These are phyloP conservation scores for Terfezia claveryi DNA, from an alignment of 495 filamentous ascomycete genomes.

Conservation along the genomic window DNA sequence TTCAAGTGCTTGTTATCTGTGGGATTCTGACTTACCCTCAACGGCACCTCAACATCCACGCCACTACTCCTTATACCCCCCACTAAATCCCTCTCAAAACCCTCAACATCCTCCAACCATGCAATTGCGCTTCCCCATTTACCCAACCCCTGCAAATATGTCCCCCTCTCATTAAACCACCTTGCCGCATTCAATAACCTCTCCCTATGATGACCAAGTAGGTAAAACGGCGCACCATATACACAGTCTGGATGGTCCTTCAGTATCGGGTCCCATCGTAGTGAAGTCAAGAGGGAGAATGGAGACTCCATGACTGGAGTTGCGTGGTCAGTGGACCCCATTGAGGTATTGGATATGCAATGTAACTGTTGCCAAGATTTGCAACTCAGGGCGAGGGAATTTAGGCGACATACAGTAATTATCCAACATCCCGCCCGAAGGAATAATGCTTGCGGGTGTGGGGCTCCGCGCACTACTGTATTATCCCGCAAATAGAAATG, in stretches of 20 bases:
- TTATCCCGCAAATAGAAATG: no score
- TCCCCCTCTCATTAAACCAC: constrained; percentile 35
- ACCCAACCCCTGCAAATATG: not conserved
- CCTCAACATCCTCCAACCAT: not conserved
- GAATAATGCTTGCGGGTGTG: no score
- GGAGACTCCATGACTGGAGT: no score
- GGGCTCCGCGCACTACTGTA: no score
- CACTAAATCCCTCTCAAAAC: not conserved
- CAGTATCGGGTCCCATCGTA: constrained; percentile 48
- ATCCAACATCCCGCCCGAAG: no score
- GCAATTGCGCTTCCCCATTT: not conserved
- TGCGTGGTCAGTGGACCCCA: no score
- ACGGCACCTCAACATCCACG: no score
- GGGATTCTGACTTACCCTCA: no score
- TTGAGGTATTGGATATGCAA: no score
- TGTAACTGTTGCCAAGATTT: no score
- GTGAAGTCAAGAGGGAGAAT: constrained; percentile 10
- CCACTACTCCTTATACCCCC: not conserved
- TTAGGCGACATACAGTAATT: no score
- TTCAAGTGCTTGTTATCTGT: not conserved
- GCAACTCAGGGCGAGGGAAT: no score
- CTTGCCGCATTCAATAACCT: constrained; percentile 51
- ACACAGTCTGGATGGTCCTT: constrained; percentile 2
- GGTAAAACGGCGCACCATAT: constrained; percentile 36
- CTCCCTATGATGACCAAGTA: constrained; percentile 60